These are phyloP conservation scores for Aspergillus diversus DNA, from an alignment of 495 filamentous ascomycete species.

Conservation along the genomic window DNA sequence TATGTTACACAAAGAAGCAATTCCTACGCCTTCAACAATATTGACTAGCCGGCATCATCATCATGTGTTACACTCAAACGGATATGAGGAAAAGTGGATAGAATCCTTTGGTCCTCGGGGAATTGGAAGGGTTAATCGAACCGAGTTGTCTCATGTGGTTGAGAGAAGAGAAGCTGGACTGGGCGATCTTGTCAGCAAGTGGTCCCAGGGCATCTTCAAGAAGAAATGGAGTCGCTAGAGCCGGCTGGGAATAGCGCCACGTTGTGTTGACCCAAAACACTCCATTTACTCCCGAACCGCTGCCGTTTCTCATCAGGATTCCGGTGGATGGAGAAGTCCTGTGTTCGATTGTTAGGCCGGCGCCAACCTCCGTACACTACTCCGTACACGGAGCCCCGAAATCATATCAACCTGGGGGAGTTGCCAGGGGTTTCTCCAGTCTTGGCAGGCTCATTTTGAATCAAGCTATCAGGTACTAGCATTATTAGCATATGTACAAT, in stretches of 20 bases:
- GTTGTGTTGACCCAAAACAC: neutral
- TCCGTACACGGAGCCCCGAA: neutral
- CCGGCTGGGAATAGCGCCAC: neutral
- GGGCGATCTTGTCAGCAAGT: neutral
- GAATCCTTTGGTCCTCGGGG: no score
- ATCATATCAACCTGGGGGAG: neutral
- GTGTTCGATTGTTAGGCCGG: neutral
- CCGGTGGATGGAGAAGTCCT: neutral
- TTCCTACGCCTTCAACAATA: no score
- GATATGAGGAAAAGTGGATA: no score
- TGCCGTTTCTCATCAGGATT: neutral
- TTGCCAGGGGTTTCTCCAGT: conserved; percentile 13
- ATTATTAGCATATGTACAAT: neutral
- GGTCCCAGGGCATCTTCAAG: neutral
- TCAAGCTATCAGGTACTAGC: conserved; percentile 10
- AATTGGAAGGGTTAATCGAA: no score
- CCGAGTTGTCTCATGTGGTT: no score
- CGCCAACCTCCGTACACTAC: neutral
- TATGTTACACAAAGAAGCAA: no score
- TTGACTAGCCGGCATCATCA: no score
- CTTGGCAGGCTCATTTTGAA: conserved; percentile 10
- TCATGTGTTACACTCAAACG: no score
- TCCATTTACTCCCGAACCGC: neutral
- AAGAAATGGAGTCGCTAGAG: neutral
- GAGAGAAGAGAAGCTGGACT: neutral